A percentile compares a stretch with the other conserved stretches of the same genome.
Conservation (phyloP, 441 rosid species). For the Mallotus japonicus region DNA sequence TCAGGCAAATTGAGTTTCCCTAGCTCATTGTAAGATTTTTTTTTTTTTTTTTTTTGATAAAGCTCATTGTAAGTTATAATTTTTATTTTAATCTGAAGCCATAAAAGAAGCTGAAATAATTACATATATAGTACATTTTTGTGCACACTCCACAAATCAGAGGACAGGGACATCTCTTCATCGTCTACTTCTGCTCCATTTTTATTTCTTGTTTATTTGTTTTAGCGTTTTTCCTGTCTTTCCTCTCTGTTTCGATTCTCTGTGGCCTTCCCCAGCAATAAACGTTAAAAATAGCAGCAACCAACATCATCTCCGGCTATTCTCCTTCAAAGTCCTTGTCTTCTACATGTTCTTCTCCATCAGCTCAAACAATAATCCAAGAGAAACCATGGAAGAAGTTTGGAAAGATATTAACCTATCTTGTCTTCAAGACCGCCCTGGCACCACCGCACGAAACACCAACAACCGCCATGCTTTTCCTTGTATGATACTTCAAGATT, state of each 20-base stretch:
- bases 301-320: background rate
- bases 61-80: too few species aligned
- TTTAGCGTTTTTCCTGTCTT: too few species aligned
- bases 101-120: background rate
- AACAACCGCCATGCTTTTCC: conserved; percentile 14
- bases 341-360: conserved; percentile 12
- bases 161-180: too few species aligned
- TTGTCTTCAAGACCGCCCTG: conserved; percentile 26
- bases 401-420: conserved; percentile 45
- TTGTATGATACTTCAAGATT: conserved; percentile 39
- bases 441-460: background rate
- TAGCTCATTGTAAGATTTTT: too few species aligned
- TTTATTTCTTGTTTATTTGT: too few species aligned
- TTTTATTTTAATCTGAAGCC: background rate
- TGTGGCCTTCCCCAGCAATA: background rate
- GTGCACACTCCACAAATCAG: background rate
- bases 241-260: background rate
- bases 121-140: background rate
- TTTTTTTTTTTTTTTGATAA: too few species aligned
- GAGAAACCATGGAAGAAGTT: conserved; percentile 47
- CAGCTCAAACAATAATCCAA: conserved; percentile 12
- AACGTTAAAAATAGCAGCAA: background rate
- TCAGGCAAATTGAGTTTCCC: too few species aligned
- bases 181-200: too few species aligned
- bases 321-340: background rate